Base-by-base conservation (phyloP, 371 early-diverging fungal species). In the Mucor racemosus region DNA sequence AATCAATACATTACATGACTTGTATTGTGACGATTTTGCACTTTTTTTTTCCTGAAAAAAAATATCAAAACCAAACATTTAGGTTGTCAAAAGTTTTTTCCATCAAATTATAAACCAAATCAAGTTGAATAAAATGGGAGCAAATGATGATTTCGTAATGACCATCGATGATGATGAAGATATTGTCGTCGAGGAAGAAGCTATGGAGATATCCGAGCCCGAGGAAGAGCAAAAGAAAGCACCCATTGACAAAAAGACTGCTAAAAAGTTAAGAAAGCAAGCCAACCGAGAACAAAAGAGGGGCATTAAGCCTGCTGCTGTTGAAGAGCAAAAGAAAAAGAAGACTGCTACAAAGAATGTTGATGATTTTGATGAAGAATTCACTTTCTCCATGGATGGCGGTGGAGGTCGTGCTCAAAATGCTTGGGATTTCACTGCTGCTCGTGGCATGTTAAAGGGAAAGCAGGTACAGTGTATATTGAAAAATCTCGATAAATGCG, bases 361-460 rank as follows among this genome's bases (percentile, higher is more conserved):
- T 6, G 77, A 76, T 44, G 70, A 67, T 21, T 75, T 93, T 55
- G 87, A 92, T 73, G 77, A 87, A 7, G 85, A 79, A 56, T 95
- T 95, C 60, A 84, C 88, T 1, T 92, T 97, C 65, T 91, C 91
- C 58, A 75, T 88, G 41, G 92, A 92, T 50, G 87, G 89, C 54
- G 90, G 90, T 55, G 77, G 80, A 54, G 59, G 57, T 15, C 75
- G 79, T 21, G 78, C 78, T n/a, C 77, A 79, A 15, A 83, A 91
- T 74, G 82, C 88, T 10, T 92, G 94, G 90, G 95, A 96, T 67
- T 95, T 97, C 66, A 86, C 88, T 5, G 85, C 87, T 50, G 95
- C 95, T 46, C 86, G 91, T 58, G 90, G 86, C 13, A 89, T 90
- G 67, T 77, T 94, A 34, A 92, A 90, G 70, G 71, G 79, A 38